Evolutionary conservation across 2,329 filamentous ascomycete species (phyloP).

Genomic region (Orbilia javanica): DNA sequence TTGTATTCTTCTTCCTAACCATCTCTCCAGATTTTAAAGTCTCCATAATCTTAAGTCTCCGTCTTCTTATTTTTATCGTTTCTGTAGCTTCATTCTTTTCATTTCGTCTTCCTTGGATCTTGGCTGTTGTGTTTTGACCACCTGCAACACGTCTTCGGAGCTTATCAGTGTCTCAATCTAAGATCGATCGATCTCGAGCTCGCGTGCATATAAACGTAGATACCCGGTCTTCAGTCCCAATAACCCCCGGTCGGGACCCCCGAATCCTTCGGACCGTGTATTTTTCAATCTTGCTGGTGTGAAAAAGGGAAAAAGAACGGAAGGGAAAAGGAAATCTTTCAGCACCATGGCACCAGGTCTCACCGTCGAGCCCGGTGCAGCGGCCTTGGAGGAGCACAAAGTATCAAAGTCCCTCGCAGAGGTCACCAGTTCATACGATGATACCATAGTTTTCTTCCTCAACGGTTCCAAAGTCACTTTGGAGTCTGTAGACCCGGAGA

Average conservation of each 20-base stretch:
- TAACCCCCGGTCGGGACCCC: background rate
- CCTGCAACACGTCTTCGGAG: conserved; percentile 37
- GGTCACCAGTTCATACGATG: conserved; percentile 82
- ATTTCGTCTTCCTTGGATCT: background rate
- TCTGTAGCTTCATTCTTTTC: conserved; percentile 13
- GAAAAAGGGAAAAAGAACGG: background rate
- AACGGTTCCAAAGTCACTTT: conserved; percentile 91
- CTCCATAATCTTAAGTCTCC: background rate
- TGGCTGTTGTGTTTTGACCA: conserved; percentile 38
- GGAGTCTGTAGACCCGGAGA: conserved; percentile 85
- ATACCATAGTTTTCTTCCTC: conserved; percentile 90
- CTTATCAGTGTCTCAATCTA: conserved; percentile 34
- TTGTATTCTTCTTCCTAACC: conserved; percentile 6
- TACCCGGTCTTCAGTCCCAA: conserved; percentile 8
- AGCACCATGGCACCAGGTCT: conserved; percentile 72
- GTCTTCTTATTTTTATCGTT: background rate
- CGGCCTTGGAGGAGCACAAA: conserved; percentile 67
- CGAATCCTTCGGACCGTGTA: background rate
- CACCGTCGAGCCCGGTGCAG: conserved; percentile 67
- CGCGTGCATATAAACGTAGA: conserved; percentile 24
- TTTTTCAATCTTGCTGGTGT: background rate
- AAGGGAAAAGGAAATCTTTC: too few species aligned
- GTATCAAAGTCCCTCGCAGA: conserved; percentile 68
- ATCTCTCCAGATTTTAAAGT: background rate
- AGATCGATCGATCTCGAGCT: conserved; percentile 15